A percentile compares a stretch with the other conserved stretches of the same genome.
Conservation (phyloP, 345 rosid species). For the Euphorbia tirucalli region DNA sequence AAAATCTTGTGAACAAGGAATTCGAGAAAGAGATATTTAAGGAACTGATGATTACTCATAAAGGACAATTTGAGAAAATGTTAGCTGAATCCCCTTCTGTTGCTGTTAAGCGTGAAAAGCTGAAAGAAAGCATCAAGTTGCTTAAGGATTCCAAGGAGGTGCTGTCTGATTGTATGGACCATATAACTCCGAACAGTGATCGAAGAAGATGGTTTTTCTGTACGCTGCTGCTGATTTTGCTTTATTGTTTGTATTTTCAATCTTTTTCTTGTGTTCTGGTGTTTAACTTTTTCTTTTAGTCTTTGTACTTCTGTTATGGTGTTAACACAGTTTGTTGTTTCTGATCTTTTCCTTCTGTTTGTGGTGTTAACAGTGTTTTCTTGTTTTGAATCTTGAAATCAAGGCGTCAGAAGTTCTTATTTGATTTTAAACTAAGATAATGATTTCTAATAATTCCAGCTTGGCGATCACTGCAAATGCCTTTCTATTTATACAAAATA, state of each 20-base stretch:
- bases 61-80: constrained; percentile 25
- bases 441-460: neutral
- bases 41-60: constrained; percentile 21
- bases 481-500: neutral
- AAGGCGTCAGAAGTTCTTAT: no score
- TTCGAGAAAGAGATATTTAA: constrained; percentile 20
- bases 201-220: neutral
- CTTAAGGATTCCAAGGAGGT: constrained; percentile 28
- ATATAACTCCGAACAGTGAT: neutral
- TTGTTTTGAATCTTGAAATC: neutral
- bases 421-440: neutral
- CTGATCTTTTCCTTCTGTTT: neutral
- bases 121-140: constrained; percentile 24
- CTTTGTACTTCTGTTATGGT: no score
- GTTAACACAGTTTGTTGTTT: neutral
- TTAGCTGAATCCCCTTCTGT: constrained; percentile 30
- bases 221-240: neutral
- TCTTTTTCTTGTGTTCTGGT: neutral
- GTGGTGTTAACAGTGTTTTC: neutral
- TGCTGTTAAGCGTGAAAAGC: constrained; percentile 25
- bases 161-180: constrained; percentile 17
- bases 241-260: neutral
- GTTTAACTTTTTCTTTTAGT: neutral
- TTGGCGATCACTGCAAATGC: neutral
- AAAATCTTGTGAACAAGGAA: constrained; percentile 23